phyloP scores from a whole-genome alignment of 306 rosid genomes.

The barrel medic (Medicago truncatula) region MtrunA17r5.0-ANR NC_053046.1:14864001-14864500 shows the following conservation, averaged over 20 bases:
- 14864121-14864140: neutral
- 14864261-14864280: slow-evolving; percentile 48
- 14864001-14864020: too few species aligned
- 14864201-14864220: slow-evolving; percentile 1
- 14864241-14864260: slow-evolving; percentile 34
- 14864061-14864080: neutral
- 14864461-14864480: slow-evolving; percentile 12
- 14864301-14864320: slow-evolving; percentile 38
- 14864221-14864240: slow-evolving; percentile 50
- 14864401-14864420: slow-evolving; percentile 98
- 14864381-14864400: slow-evolving; percentile 95
- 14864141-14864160: slow-evolving; percentile 8
- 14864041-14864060: too few species aligned
- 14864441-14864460: neutral
- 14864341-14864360: slow-evolving; percentile 35
- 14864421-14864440: slow-evolving; percentile 80
- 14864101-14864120: neutral
- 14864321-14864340: slow-evolving; percentile 44
- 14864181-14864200: neutral
- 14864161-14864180: slow-evolving; percentile 5
- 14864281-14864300: slow-evolving; percentile 68
- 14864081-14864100: neutral
- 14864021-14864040: too few species aligned
- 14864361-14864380: slow-evolving; percentile 57
- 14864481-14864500: slow-evolving; percentile 11